These are phyloP conservation scores for Diospyros kaki DNA, from an alignment of 148 eudicot genomes.

Conservation along the genomic window DNA sequence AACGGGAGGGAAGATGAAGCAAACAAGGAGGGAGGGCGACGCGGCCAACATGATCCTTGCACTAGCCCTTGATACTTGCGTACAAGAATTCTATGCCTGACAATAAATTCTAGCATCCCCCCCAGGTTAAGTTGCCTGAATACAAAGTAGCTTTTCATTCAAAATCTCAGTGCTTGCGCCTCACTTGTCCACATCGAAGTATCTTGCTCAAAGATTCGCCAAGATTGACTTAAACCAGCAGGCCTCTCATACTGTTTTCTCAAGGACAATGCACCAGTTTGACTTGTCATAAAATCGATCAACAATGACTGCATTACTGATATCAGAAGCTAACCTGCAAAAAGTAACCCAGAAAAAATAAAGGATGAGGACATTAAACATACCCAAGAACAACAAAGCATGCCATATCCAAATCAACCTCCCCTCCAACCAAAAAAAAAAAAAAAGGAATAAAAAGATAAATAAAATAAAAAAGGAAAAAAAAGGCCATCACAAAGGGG, in stretches of 20 bases:
- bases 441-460: neutral
- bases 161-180: neutral
- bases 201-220: neutral
- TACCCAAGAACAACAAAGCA: neutral
- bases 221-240: neutral
- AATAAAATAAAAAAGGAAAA: neutral
- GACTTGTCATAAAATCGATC: conserved; percentile 91
- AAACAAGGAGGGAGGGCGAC: neutral
- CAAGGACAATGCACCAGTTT: conserved; percentile 89
- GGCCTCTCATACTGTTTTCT: conserved; percentile 46
- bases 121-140: neutral
- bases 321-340: conserved; percentile 71
- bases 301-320: conserved; percentile 59
- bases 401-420: neutral
- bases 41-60: neutral
- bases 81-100: neutral
- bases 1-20: neutral
- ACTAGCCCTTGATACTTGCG: neutral
- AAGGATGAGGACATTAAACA: neutral
- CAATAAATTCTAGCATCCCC: neutral
- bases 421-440: neutral
- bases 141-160: neutral
- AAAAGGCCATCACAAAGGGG: neutral
- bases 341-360: neutral
- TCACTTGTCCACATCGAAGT: neutral